Percentiles rank a stretch among this genome's conserved stretches.
phyloP scores from a whole-genome alignment of 1,284 basidiomycete genomes.

The Trichosporon sp. region DNA sequence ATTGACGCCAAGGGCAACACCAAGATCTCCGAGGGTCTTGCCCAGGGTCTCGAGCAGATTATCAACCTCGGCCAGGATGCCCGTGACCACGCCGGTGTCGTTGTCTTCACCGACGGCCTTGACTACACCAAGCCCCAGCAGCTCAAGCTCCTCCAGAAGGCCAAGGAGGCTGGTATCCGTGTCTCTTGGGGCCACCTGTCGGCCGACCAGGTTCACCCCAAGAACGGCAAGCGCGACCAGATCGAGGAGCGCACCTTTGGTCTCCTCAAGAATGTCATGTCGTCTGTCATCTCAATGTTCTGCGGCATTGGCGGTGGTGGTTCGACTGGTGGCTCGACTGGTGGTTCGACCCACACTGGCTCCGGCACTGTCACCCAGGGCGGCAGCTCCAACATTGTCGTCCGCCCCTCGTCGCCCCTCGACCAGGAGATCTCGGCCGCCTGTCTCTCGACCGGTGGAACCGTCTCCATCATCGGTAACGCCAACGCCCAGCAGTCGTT shows the following conservation, averaged over 20 bases:
- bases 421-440: constrained; percentile 24
- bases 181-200: constrained; percentile 23
- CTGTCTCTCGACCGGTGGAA: constrained; percentile 22
- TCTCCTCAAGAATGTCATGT: constrained; percentile 1
- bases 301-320: not conserved
- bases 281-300: constrained; percentile 1
- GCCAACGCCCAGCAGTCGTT: constrained; percentile 17
- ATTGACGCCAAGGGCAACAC: constrained; percentile 12
- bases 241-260: constrained; percentile 12
- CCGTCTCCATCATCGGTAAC: constrained; percentile 18
- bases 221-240: not conserved
- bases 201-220: not conserved
- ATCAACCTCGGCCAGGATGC: not conserved
- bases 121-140: constrained; percentile 17
- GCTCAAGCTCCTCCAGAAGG: constrained; percentile 4
- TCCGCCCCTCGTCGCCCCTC: constrained; percentile 1
- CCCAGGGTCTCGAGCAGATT: constrained; percentile 15
- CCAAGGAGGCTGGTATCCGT: constrained; percentile 21
- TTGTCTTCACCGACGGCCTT: constrained; percentile 24
- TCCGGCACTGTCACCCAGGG: not conserved
- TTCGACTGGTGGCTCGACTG: not conserved
- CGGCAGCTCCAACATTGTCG: constrained; percentile 5
- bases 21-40: constrained; percentile 15
- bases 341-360: not conserved
- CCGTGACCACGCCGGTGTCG: constrained; percentile 18